phyloP scores from a whole-genome alignment of 306 rosid species.

The Inga laurina region DNA sequence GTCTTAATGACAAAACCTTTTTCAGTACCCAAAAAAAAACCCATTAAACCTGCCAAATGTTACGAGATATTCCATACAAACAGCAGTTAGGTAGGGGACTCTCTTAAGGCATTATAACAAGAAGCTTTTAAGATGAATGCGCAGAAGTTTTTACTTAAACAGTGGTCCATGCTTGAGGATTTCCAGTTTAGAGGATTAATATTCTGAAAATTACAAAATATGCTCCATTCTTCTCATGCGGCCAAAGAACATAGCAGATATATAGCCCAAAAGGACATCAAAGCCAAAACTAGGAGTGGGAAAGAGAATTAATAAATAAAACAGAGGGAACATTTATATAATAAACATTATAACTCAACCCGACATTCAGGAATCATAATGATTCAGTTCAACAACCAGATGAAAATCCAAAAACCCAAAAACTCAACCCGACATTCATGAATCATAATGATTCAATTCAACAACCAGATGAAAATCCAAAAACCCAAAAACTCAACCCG shows the following conservation, averaged over 20 bases:
- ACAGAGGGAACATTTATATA: background rate
- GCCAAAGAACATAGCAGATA: background rate
- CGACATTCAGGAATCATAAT: background rate
- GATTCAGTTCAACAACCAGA: background rate
- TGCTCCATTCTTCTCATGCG: background rate
- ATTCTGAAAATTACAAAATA: slow-evolving; percentile 1
- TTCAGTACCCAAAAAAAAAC: background rate
- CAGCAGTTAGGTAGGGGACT: background rate
- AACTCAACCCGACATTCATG: background rate
- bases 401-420: slow-evolving; percentile 3
- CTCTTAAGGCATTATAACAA: background rate
- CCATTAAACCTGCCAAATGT: slow-evolving; percentile 6
- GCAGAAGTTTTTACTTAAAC: background rate
- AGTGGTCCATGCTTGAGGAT: background rate
- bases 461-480: background rate
- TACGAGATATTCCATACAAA: background rate
- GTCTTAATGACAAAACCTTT: slow-evolving; percentile 11
- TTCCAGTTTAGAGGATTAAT: background rate
- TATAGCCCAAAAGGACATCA: background rate
- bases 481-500: background rate
- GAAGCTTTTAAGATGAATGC: background rate
- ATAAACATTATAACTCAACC: background rate
- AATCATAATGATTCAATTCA: background rate
- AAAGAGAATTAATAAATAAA: background rate
- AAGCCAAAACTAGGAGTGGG: background rate